Percentiles rank a stretch among this genome's conserved stretches.
phyloP scores from a whole-genome alignment of 1,284 basidiomycete species.

The Papiliotrema fonsecae region DNA sequence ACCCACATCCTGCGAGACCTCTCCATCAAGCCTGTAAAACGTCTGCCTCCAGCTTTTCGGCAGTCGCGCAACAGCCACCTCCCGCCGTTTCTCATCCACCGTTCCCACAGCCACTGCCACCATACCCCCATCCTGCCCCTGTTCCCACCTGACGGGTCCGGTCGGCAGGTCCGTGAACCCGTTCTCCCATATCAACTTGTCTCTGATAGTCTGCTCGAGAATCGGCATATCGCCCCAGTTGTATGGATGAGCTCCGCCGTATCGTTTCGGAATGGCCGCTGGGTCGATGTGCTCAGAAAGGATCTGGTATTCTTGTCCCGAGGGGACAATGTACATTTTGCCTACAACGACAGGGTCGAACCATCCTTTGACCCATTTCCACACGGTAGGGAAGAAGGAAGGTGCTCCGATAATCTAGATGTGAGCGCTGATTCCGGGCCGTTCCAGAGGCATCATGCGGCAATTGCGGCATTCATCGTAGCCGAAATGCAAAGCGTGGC shows the following conservation, averaged over 20 bases:
- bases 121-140: constrained; percentile 12
- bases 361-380: constrained; percentile 17
- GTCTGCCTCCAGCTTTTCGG: constrained; percentile 7
- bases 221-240: constrained; percentile 16
- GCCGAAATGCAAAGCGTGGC: not conserved
- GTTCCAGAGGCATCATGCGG: too few species aligned
- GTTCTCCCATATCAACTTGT: constrained; percentile 2
- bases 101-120: constrained; percentile 10
- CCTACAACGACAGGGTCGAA: constrained; percentile 18
- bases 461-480: too few species aligned
- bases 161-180: constrained; percentile 4
- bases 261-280: constrained; percentile 13
- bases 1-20: too few species aligned
- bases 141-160: constrained; percentile 12
- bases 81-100: constrained; percentile 4
- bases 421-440: too few species aligned
- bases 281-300: constrained; percentile 13
- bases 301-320: constrained; percentile 5
- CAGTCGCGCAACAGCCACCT: constrained; percentile 2
- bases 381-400: constrained; percentile 20
- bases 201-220: constrained; percentile 1
- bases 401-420: constrained; percentile 18
- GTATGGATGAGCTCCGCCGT: constrained; percentile 13
- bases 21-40: constrained; percentile 3
- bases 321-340: constrained; percentile 13